Conservation (phyloP, 2,329 filamentous ascomycete genomes). For the Hypoxylon sp. region DNA sequence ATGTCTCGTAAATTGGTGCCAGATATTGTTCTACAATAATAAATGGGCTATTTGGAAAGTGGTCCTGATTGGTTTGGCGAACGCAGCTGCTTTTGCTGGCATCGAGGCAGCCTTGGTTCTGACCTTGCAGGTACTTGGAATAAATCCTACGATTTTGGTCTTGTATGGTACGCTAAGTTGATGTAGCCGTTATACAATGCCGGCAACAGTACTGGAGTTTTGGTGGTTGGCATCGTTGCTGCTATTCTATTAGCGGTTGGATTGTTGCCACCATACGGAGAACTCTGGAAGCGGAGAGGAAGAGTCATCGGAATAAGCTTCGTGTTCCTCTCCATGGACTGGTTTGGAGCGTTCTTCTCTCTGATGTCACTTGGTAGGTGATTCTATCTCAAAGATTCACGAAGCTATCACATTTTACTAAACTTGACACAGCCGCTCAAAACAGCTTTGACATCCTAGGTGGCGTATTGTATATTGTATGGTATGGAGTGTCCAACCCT, state of each 20-base stretch:
- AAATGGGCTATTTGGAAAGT: conserved; percentile 65
- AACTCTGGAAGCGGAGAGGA: conserved; percentile 73
- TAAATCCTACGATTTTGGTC: neutral
- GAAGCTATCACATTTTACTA: conserved; percentile 24
- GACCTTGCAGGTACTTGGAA: conserved; percentile 63
- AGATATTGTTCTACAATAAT: conserved; percentile 59
- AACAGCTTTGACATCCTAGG: conserved; percentile 73
- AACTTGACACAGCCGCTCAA: conserved; percentile 64
- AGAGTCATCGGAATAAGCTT: conserved; percentile 73
- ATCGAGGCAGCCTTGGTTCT: conserved; percentile 70
- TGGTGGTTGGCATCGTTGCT: conserved; percentile 71
- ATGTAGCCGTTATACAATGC: conserved; percentile 66
- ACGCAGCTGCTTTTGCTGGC: conserved; percentile 64
- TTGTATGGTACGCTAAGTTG: conserved; percentile 18
- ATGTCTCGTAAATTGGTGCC: conserved; percentile 58
- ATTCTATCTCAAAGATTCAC: neutral
- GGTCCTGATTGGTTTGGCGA: conserved; percentile 57
- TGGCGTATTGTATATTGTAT: conserved; percentile 71
- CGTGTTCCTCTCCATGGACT: conserved; percentile 72
- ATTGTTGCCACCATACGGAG: conserved; percentile 72
- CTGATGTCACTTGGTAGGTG: conserved; percentile 70
- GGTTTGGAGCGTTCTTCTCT: conserved; percentile 73
- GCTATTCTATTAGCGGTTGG: conserved; percentile 70
- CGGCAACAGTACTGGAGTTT: conserved; percentile 68
- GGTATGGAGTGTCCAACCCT: conserved; percentile 61